A percentile compares a stretch with the other conserved stretches of the same genome.
These are phyloP conservation scores for Candida cerambycidarum DNA, from an alignment of 805 yeast genomes.

Conservation along the genomic window DNA sequence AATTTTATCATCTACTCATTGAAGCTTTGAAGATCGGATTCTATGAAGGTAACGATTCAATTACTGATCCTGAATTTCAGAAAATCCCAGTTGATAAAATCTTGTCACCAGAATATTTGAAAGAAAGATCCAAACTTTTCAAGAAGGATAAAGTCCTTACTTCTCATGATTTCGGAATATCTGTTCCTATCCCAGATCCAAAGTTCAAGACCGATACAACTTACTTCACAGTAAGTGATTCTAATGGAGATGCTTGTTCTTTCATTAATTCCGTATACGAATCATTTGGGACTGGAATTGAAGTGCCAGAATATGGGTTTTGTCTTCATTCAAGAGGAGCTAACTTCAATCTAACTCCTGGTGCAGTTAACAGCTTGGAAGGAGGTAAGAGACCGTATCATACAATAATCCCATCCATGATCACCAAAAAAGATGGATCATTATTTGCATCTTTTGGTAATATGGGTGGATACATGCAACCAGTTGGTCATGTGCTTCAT, in stretches of 20 bases:
- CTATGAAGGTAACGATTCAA: slow-evolving; percentile 72
- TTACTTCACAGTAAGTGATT: slow-evolving; percentile 63
- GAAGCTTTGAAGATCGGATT: slow-evolving; percentile 74
- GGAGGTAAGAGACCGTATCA: slow-evolving; percentile 78
- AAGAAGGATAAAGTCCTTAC: slow-evolving; percentile 36
- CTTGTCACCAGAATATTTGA: slow-evolving; percentile 50
- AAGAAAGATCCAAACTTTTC: slow-evolving; percentile 50
- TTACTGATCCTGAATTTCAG: slow-evolving; percentile 57
- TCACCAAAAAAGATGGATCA: slow-evolving; percentile 48
- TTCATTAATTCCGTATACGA: slow-evolving; percentile 75
- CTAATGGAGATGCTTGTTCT: slow-evolving; percentile 76
- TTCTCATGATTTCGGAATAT: slow-evolving; percentile 41
- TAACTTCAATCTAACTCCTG: slow-evolving; percentile 63
- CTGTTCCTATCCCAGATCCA: slow-evolving; percentile 58
- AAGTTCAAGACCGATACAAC: slow-evolving; percentile 68
- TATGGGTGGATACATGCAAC: slow-evolving; percentile 88
- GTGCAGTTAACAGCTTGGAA: slow-evolving; percentile 58
- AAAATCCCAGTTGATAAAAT: slow-evolving; percentile 41
- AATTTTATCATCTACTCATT: slow-evolving; percentile 65
- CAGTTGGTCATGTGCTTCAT: slow-evolving; percentile 82
- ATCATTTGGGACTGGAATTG: slow-evolving; percentile 67
- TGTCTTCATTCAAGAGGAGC: slow-evolving; percentile 75
- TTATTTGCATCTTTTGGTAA: slow-evolving; percentile 76
- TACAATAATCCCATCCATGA: slow-evolving; percentile 81
- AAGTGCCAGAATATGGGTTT: slow-evolving; percentile 66